Evolutionary conservation across 1,139 yeast species (phyloP).

Genomic region (Blastobotrys serpentis): DNA sequence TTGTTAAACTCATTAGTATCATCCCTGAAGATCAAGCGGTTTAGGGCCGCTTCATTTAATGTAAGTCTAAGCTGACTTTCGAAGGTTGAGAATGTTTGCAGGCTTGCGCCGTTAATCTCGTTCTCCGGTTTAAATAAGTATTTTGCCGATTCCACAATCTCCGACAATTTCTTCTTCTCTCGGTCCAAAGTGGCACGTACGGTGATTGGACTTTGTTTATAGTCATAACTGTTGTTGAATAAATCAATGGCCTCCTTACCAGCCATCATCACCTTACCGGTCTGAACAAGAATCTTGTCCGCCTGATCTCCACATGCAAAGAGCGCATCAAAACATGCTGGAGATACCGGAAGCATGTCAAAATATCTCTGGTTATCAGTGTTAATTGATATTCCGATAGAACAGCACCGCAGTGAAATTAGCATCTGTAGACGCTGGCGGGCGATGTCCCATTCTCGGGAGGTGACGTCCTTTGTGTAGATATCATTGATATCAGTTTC

Average conservation of each 20-base stretch:
- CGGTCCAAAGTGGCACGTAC: background rate
- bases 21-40: background rate
- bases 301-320: background rate
- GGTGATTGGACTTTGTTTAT: background rate
- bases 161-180: background rate
- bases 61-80: background rate
- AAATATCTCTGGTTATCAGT: background rate
- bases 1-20: background rate
- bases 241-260: constrained; percentile 2
- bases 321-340: constrained; percentile 1
- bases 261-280: background rate
- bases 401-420: background rate
- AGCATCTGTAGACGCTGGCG: constrained; percentile 4
- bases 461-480: background rate
- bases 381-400: constrained; percentile 2
- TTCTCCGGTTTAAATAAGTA: background rate
- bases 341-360: background rate
- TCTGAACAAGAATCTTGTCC: constrained; percentile 6
- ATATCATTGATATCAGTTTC: constrained; percentile 7
- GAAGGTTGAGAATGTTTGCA: background rate
- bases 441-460: constrained; percentile 4
- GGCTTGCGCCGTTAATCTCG: background rate
- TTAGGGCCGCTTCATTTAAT: constrained; percentile 6
- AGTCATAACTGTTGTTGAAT: background rate
- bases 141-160: constrained; percentile 6